A percentile compares a stretch with the other conserved stretches of the same genome.
phyloP scores from a whole-genome alignment of 2,329 filamentous ascomycete species.

The Capronia epimyces region DNA sequence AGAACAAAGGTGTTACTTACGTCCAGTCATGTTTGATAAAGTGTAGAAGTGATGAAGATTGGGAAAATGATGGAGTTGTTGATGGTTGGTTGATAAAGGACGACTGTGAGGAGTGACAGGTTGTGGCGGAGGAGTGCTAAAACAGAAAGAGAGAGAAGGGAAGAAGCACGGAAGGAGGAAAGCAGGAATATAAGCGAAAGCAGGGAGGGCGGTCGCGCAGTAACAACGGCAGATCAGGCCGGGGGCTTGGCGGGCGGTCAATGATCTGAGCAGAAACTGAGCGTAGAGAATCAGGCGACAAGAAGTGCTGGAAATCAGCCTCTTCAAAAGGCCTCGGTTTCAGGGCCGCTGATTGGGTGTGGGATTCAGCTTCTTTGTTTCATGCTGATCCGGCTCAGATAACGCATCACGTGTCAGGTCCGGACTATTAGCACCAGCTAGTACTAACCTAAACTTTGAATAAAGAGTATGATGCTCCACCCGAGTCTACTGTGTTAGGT shows the following conservation, averaged over 20 bases:
- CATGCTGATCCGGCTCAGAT: neutral
- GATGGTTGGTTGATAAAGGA: constrained; percentile 26
- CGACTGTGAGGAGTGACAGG: constrained; percentile 12
- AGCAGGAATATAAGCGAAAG: constrained; percentile 21
- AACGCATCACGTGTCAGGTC: constrained; percentile 8
- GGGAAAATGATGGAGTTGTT: constrained; percentile 28
- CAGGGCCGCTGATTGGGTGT: constrained; percentile 20
- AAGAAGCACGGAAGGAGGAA: constrained; percentile 10
- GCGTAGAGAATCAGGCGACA: constrained; percentile 11
- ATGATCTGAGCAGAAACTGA: constrained; percentile 20
- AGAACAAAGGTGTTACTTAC: constrained; percentile 41
- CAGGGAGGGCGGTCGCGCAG: neutral
- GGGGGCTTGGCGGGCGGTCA: constrained; percentile 12
- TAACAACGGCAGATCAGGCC: constrained; percentile 17
- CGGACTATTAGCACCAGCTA: neutral
- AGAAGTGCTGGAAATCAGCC: constrained; percentile 21
- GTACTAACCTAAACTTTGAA: too few relatives aligned
- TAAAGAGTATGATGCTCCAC: too few relatives aligned
- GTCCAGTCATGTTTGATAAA: constrained; percentile 54
- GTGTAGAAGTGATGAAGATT: constrained; percentile 30
- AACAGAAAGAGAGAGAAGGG: constrained; percentile 16
- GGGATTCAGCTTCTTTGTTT: constrained; percentile 9
- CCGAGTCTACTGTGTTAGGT: too few relatives aligned
- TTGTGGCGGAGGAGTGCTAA: constrained; percentile 19
- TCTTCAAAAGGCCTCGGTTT: constrained; percentile 2